Evolutionary conservation across 2,329 filamentous ascomycete genomes (phyloP), one percentile per base, ranked within the genome.

Genomic region (Anthostomella pinea): DNA sequence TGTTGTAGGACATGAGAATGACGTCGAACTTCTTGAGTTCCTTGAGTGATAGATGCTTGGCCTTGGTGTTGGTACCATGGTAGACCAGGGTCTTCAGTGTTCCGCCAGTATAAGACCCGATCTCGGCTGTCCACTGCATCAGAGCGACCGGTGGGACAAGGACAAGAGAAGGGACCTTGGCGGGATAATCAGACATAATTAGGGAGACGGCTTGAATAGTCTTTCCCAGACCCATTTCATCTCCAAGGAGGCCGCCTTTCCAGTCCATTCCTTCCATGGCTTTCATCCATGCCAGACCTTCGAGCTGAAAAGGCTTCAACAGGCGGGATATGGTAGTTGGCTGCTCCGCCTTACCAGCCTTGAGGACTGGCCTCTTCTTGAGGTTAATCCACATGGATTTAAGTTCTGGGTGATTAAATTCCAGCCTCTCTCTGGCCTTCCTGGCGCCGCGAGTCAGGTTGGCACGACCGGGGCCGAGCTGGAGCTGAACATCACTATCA

Each of bases 211-310:
- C 91, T 64, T 98, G 93, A 33, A 98, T 97, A 0, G 93, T 98
- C 69, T 98, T 98, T 32, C 93, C 93, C 67, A 98, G 86, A 6
- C 93, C 93, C 93, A 98, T 98, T 65, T 98, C 93, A 52, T 98
- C 93, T 41, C 93, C 93, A 2, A 98, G 75, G 3, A 98, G 72
- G 10, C 93, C 93, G 13, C 93, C 93, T 56, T 82, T 87, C 76
- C 90, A 97, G 24, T 84, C 67, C 0, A 80, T 85, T 63, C 86
- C 71, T 60, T 98, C 93, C 74, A 97, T 95, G 37, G 77, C 82
- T 43, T 77, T 80, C 88, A 98, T 94, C 93, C 93, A 98, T 33
- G 88, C 83, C 24, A 98, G 71, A 4, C 93, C 93, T 63, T 96
- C 85, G 5, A 95, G 80, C 57, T 98, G 93, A 59, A 97, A 98